A percentile compares a stretch with the other conserved stretches of the same genome.
phyloP scores from a whole-genome alignment of 768 basidiomycete genomes.

The Leccinum disarticulatum region DNA sequence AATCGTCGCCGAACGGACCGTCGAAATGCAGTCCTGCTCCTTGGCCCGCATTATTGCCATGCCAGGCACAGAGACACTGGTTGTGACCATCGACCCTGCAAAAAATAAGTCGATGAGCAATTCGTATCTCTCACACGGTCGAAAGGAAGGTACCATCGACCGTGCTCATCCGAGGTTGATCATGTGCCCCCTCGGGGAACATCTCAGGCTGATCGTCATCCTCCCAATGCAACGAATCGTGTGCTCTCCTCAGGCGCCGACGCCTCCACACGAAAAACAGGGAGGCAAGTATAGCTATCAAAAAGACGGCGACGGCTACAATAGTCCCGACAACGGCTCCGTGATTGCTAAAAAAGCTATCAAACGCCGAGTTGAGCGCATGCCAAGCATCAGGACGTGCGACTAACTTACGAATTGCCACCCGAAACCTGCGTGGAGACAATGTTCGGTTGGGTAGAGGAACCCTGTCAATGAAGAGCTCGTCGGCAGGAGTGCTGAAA shows the following conservation, averaged over 20 bases:
- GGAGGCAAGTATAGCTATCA: conserved; percentile 45
- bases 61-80: background rate
- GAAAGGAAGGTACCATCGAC: conserved; percentile 13
- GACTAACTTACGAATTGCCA: conserved; percentile 26
- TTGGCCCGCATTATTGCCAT: background rate
- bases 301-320: conserved; percentile 59
- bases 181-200: conserved; percentile 35
- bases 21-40: background rate
- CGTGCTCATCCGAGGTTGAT: conserved; percentile 26
- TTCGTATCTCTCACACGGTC: conserved; percentile 1
- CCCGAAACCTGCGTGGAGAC: conserved; percentile 41
- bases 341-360: conserved; percentile 65
- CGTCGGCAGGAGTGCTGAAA: conserved; percentile 42
- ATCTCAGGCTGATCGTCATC: conserved; percentile 10
- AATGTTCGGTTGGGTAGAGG: conserved; percentile 48
- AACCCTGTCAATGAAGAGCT: conserved; percentile 36
- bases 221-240: conserved; percentile 32
- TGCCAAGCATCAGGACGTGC: background rate
- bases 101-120: background rate
- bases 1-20: conserved; percentile 2
- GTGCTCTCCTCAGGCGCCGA: conserved; percentile 40
- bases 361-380: conserved; percentile 5
- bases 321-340: conserved; percentile 74
- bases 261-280: conserved; percentile 37
- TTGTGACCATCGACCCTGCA: background rate